Conservation (phyloP, 1,139 yeast species). For the Pneumocystis wakefieldiae region DNA sequence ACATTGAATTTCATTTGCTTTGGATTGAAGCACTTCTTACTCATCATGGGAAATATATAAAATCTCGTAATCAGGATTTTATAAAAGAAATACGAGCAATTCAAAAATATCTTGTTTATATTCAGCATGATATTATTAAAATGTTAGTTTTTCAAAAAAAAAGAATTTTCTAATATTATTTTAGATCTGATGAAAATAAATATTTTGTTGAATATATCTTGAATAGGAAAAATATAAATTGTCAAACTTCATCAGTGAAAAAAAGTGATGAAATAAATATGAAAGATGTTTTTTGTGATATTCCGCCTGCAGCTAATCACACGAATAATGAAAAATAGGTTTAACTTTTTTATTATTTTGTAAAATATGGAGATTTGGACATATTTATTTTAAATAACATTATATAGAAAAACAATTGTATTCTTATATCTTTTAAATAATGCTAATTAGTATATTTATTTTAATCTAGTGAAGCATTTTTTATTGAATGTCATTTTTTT, state of each 20-base stretch:
- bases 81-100: constrained; percentile 44
- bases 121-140: constrained; percentile 57
- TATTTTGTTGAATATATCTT: not conserved
- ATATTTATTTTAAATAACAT: too few species aligned
- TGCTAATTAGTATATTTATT: too few species aligned
- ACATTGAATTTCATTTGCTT: constrained; percentile 63
- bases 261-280: not conserved
- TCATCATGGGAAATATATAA: constrained; percentile 64
- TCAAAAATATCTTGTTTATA: constrained; percentile 49
- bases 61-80: constrained; percentile 47
- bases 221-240: not conserved
- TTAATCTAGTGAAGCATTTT: too few species aligned
- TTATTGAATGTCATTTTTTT: too few species aligned
- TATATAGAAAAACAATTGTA: too few species aligned
- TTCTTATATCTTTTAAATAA: too few species aligned
- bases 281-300: not conserved
- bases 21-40: constrained; percentile 64
- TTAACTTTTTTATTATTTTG: too few species aligned
- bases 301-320: not conserved
- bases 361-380: too few species aligned
- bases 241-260: not conserved
- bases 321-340: too few species aligned
- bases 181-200: constrained; percentile 1
- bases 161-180: not conserved
- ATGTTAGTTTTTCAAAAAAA: constrained; percentile 16